Conservation (phyloP, 2,329 filamentous ascomycete species). For the Mycosphaerelloides madeirae region DNA sequence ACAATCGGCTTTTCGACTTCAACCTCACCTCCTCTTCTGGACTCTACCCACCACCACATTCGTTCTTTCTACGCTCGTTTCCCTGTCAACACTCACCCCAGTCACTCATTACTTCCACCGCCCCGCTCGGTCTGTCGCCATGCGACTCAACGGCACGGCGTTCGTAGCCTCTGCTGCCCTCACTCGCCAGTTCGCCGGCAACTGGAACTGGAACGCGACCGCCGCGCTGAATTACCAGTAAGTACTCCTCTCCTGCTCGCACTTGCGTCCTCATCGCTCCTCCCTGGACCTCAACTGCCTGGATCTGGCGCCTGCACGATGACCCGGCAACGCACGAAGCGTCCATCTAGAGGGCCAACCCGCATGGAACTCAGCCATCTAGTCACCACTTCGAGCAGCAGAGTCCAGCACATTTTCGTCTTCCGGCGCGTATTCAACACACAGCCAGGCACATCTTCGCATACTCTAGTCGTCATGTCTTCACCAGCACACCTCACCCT, state of each 20-base stretch:
- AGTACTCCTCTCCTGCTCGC: too few species aligned
- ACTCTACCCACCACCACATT: conserved; percentile 11
- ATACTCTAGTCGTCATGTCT: too few species aligned
- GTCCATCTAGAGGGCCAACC: too few species aligned
- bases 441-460: too few species aligned
- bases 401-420: too few species aligned
- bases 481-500: too few species aligned
- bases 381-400: conserved; percentile 4
- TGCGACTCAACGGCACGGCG: too few species aligned
- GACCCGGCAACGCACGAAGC: too few species aligned
- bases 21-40: conserved; percentile 6
- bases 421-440: too few species aligned
- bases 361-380: not conserved
- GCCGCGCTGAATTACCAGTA: not conserved
- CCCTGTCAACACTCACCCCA: conserved; percentile 17
- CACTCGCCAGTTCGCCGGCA: not conserved
- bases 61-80: conserved; percentile 15
- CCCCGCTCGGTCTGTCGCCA: too few species aligned
- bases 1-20: not conserved
- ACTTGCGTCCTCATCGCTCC: too few species aligned
- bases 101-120: conserved; percentile 25
- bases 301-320: conserved; percentile 1
- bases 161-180: too few species aligned
- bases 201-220: conserved; percentile 4
- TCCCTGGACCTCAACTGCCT: not conserved